phyloP scores from a whole-genome alignment of 1,284 basidiomycete species.

The Xerocomus tenax region DNA sequence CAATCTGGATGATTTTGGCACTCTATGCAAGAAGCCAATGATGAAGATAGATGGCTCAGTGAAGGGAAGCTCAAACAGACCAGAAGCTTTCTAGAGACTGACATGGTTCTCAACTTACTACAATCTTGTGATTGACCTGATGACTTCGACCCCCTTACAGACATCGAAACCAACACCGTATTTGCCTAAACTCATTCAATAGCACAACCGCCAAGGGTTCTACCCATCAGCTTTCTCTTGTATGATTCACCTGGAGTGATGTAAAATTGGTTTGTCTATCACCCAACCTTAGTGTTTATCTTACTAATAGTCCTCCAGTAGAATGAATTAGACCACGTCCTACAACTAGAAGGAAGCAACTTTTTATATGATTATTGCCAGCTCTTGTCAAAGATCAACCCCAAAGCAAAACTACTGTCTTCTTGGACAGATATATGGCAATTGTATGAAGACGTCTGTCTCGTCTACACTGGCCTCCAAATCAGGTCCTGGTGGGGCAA shows the following conservation, averaged over 20 bases:
- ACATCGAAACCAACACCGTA: conserved; percentile 59
- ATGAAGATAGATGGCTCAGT: no score
- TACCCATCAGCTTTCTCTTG: conserved; percentile 48
- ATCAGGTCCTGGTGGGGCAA: conserved; percentile 56
- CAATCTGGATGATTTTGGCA: no score
- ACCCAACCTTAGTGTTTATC: no score
- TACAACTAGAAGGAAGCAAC: conserved; percentile 43
- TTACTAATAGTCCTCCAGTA: conserved; percentile 37
- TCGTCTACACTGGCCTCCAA: conserved; percentile 70
- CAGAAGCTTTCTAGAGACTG: no score
- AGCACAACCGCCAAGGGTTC: conserved; percentile 33
- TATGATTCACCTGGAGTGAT: conserved; percentile 74
- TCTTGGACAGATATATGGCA: conserved; percentile 67
- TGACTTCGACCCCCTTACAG: conserved; percentile 51
- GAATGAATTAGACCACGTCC: conserved; percentile 62
- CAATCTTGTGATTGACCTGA: conserved; percentile 69
- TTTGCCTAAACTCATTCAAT: conserved; percentile 41
- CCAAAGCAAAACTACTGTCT: conserved; percentile 36
- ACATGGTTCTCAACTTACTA: no score
- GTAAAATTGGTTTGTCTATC: conserved; percentile 50
- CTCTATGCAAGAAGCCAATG: no score
- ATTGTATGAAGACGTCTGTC: conserved; percentile 72
- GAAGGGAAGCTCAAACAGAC: no score
- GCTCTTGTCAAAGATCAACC: conserved; percentile 24
- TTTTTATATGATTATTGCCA: conserved; percentile 32